Conservation (phyloP, 2,329 filamentous ascomycete genomes). For the Thielaviopsis cerberus region DNA sequence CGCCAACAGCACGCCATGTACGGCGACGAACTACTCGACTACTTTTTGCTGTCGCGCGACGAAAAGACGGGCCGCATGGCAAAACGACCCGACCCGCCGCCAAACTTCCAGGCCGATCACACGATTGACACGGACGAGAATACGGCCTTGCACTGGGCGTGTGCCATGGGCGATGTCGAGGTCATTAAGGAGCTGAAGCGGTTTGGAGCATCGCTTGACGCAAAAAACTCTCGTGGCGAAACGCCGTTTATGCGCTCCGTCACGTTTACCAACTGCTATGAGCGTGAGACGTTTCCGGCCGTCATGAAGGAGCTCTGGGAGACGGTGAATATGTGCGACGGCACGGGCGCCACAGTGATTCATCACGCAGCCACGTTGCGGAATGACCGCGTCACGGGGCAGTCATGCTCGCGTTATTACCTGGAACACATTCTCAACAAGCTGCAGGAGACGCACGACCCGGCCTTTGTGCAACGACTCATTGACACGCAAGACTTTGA, state of each 20-base stretch:
- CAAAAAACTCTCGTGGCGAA: constrained; percentile 56
- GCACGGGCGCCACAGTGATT: constrained; percentile 70
- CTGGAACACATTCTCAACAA: constrained; percentile 79
- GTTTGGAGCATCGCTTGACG: constrained; percentile 56
- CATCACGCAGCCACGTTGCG: constrained; percentile 88
- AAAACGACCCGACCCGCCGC: constrained; percentile 57
- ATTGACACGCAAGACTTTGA: constrained; percentile 69
- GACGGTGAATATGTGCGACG: constrained; percentile 64
- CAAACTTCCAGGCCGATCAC: constrained; percentile 74
- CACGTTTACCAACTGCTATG: constrained; percentile 90
- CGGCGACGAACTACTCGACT: constrained; percentile 83
- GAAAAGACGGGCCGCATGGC: constrained; percentile 41
- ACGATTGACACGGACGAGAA: constrained; percentile 87
- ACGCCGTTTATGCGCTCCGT: constrained; percentile 90
- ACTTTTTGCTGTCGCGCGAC: constrained; percentile 75
- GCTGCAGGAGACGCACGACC: constrained; percentile 59
- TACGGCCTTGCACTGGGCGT: constrained; percentile 90
- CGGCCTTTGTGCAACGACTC: constrained; percentile 56
- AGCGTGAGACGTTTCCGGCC: constrained; percentile 74
- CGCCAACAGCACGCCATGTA: constrained; percentile 81
- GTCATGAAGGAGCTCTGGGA: constrained; percentile 69
- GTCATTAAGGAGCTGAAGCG: constrained; percentile 75
- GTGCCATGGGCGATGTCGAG: constrained; percentile 87
- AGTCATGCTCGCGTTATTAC: constrained; percentile 81
- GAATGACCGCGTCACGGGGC: constrained; percentile 60